phyloP scores from a whole-genome alignment of 306 rosid species.

The Rosa persica region DNA sequence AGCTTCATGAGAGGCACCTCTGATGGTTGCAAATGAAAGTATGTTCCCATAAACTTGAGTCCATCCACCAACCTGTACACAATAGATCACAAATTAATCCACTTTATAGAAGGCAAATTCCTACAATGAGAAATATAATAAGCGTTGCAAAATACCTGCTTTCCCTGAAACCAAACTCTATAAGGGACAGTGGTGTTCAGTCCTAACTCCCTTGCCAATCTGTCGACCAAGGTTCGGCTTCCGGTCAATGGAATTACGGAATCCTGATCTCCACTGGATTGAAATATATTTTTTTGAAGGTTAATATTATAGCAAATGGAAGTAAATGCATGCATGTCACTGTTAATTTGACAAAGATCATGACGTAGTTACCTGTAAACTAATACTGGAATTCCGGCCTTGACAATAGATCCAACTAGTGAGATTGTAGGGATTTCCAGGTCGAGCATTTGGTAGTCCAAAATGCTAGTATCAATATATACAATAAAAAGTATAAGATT shows the following conservation, averaged over 20 bases:
- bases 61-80: constrained; percentile 45
- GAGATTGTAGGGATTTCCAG: constrained; percentile 37
- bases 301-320: neutral
- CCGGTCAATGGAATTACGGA: constrained; percentile 33
- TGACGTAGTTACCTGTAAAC: constrained; percentile 30
- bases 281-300: neutral
- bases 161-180: constrained; percentile 36
- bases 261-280: constrained; percentile 34
- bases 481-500: neutral
- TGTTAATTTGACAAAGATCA: neutral
- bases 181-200: constrained; percentile 33
- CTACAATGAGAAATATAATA: neutral
- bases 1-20: constrained; percentile 45
- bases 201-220: constrained; percentile 25
- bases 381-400: constrained; percentile 29
- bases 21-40: constrained; percentile 38
- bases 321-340: neutral
- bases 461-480: constrained; percentile 9
- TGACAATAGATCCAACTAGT: constrained; percentile 32
- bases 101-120: neutral
- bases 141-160: constrained; percentile 23
- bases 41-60: constrained; percentile 38
- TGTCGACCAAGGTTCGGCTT: constrained; percentile 24
- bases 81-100: neutral
- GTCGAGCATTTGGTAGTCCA: constrained; percentile 39